phyloP scores from a whole-genome alignment of 192 early-diverging fungal genomes.

The Borealophlyctis nickersoniae region DNA sequence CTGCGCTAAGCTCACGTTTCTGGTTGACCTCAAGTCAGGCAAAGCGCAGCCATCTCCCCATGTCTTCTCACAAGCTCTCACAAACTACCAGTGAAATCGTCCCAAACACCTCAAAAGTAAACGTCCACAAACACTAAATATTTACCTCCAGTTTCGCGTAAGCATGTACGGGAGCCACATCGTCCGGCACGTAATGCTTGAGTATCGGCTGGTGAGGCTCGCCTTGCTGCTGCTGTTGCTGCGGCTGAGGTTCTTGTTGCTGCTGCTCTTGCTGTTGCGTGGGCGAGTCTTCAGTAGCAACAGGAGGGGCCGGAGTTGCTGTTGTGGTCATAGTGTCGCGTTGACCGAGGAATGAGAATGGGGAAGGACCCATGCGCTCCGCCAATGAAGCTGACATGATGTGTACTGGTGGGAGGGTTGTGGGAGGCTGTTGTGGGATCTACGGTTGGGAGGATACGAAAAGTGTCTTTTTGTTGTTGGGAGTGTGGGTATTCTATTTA shows the following conservation, averaged over 20 bases:
- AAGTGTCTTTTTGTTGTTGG: no score
- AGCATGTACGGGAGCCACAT: conserved; percentile 67
- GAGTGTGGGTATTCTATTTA: no score
- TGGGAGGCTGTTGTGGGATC: no score
- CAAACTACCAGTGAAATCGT: no score
- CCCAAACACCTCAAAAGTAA: no score
- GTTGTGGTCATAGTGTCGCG: neutral
- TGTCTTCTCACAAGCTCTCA: no score
- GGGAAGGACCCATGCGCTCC: neutral
- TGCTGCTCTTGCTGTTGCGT: no score
- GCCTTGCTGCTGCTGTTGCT: no score
- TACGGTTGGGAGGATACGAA: no score
- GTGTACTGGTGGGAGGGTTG: no score
- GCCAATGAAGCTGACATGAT: neutral
- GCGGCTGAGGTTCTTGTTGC: neutral
- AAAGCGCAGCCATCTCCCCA: neutral
- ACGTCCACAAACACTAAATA: no score
- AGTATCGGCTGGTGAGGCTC: neutral
- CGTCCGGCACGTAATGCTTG: neutral
- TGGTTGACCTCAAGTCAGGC: neutral
- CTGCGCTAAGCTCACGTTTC: no score
- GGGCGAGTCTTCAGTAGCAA: neutral
- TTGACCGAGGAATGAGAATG: neutral
- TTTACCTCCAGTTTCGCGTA: conserved; percentile 74
- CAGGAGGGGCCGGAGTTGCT: neutral